Evolutionary conservation across 2,329 filamentous ascomycete species (phyloP).

Genomic region (Zasmidium angulare): DNA sequence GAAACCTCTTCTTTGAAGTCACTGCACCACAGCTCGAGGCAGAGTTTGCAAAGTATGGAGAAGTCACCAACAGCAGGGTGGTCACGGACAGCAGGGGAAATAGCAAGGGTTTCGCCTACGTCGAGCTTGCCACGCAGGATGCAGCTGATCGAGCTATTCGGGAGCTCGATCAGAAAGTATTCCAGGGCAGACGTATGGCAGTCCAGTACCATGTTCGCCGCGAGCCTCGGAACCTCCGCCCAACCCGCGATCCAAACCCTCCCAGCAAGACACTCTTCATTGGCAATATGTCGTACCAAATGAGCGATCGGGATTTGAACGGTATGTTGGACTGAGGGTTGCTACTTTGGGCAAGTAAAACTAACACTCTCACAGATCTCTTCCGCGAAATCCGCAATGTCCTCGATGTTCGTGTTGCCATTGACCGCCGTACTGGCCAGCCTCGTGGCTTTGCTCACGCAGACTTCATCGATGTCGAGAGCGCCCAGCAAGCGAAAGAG

Average conservation of each 20-base stretch:
- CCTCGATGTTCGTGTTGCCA: conserved; percentile 74
- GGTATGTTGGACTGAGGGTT: conserved; percentile 23
- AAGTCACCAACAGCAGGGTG: conserved; percentile 54
- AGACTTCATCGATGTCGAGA: conserved; percentile 69
- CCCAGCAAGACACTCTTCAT: conserved; percentile 73
- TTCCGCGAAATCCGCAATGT: conserved; percentile 71
- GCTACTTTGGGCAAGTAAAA: not conserved
- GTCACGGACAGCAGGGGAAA: conserved; percentile 62
- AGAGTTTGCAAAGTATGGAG: conserved; percentile 60
- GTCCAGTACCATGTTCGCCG: conserved; percentile 56
- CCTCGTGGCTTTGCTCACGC: conserved; percentile 82
- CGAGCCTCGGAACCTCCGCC: conserved; percentile 6
- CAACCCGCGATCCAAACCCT: conserved; percentile 32
- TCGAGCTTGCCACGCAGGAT: conserved; percentile 57
- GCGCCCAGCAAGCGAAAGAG: conserved; percentile 62
- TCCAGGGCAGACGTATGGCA: conserved; percentile 63
- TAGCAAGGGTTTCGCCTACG: conserved; percentile 71
- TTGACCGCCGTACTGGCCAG: conserved; percentile 77
- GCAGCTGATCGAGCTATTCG: conserved; percentile 58
- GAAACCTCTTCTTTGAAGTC: conserved; percentile 70
- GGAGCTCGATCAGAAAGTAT: conserved; percentile 58
- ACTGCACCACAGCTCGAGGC: conserved; percentile 60
- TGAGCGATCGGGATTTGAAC: conserved; percentile 80
- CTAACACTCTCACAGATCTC: conserved; percentile 47
- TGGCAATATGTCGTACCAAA: conserved; percentile 83